phyloP scores from a whole-genome alignment of 192 early-diverging fungal species.

The Obelidium mucronatum region DNA sequence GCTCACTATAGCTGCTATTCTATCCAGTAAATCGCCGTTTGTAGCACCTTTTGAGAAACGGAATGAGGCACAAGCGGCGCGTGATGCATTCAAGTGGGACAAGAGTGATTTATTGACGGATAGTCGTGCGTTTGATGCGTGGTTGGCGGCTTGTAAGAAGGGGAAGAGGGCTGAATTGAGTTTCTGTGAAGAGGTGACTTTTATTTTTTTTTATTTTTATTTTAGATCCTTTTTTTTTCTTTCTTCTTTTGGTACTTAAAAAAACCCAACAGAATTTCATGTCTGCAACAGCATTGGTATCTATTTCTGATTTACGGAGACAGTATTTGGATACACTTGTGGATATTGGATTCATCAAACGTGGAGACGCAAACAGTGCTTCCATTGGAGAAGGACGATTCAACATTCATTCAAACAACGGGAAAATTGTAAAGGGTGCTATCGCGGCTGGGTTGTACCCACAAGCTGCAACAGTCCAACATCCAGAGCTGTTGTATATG shows the following conservation, averaged over 20 bases:
- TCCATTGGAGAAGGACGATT: constrained; percentile 40
- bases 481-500: constrained; percentile 67
- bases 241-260: neutral
- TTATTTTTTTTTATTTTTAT: constrained; percentile 14
- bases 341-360: constrained; percentile 65
- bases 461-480: constrained; percentile 73
- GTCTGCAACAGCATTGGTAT: constrained; percentile 67
- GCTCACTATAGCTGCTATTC: constrained; percentile 52
- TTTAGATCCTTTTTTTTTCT: constrained; percentile 34
- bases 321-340: constrained; percentile 68
- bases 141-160: constrained; percentile 41
- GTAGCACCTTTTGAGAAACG: constrained; percentile 53
- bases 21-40: constrained; percentile 67
- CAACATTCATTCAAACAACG: constrained; percentile 67
- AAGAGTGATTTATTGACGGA: constrained; percentile 77
- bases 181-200: constrained; percentile 53
- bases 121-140: constrained; percentile 56
- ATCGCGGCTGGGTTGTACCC: constrained; percentile 88
- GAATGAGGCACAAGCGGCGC: constrained; percentile 59
- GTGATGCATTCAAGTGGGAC: constrained; percentile 48
- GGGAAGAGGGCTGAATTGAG: constrained; percentile 37
- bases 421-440: constrained; percentile 72
- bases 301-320: constrained; percentile 63
- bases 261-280: constrained; percentile 60
- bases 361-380: constrained; percentile 6